Evolutionary conservation across 1,284 basidiomycete genomes (phyloP).

Genomic region (Heterobasidion parviporum): DNA sequence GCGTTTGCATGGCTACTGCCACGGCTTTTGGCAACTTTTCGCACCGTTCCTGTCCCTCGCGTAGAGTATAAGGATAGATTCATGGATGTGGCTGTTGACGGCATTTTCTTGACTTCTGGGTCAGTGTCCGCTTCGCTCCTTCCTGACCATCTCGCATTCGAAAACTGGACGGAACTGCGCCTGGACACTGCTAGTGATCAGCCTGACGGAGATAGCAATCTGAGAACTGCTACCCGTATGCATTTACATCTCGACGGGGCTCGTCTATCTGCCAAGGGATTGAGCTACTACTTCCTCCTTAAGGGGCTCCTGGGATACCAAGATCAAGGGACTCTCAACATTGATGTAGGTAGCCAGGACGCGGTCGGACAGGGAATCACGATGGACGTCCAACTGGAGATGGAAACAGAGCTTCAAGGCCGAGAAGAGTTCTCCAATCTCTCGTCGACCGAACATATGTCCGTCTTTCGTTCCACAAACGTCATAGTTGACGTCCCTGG

Average conservation of each 20-base stretch:
- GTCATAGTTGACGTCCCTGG: slow-evolving; percentile 29
- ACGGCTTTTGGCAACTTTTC: slow-evolving; percentile 25
- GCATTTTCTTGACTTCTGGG: slow-evolving; percentile 23
- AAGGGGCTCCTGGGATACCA: slow-evolving; percentile 28
- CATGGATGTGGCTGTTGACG: slow-evolving; percentile 30
- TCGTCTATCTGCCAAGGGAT: slow-evolving; percentile 28
- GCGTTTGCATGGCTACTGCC: slow-evolving; percentile 34
- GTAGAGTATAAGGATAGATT: slow-evolving; percentile 25
- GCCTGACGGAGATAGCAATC: slow-evolving; percentile 9
- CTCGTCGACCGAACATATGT: slow-evolving; percentile 4
- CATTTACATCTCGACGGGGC: slow-evolving; percentile 35
- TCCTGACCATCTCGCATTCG: slow-evolving; percentile 34
- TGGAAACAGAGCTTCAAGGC: slow-evolving; percentile 9
- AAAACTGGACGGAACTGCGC: slow-evolving; percentile 33
- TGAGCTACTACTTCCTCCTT: slow-evolving; percentile 38
- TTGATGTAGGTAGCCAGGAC: slow-evolving; percentile 23
- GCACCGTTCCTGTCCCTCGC: slow-evolving; percentile 33
- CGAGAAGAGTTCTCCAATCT: slow-evolving; percentile 11
- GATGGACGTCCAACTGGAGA: slow-evolving; percentile 34
- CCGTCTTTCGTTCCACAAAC: slow-evolving; percentile 32
- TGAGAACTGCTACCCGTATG: slow-evolving; percentile 24
- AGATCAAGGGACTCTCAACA: slow-evolving; percentile 38
- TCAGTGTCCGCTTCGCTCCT: slow-evolving; percentile 22
- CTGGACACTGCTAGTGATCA: slow-evolving; percentile 19
- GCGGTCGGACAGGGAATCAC: slow-evolving; percentile 21